These are phyloP conservation scores for Neofusicoccum parvum DNA, from an alignment of 2,329 filamentous ascomycete species.

Conservation along the genomic window DNA sequence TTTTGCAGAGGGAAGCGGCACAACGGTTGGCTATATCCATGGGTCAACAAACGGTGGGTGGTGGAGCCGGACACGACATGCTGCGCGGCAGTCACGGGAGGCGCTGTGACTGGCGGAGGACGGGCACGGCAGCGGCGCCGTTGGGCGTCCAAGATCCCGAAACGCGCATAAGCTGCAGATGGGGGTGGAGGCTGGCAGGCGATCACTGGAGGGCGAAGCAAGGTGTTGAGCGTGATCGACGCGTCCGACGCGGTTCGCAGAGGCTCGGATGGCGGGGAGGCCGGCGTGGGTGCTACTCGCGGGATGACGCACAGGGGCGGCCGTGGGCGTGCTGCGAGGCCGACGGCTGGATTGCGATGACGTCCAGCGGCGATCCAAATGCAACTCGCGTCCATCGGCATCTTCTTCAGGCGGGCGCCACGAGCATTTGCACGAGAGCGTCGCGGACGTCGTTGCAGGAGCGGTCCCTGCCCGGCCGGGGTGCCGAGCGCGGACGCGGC, in stretches of 20 bases:
- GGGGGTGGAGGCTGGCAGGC: not conserved
- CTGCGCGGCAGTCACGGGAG: not conserved
- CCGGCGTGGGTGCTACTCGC: not conserved
- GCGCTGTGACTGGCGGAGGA: not conserved
- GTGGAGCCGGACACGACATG: constrained; percentile 10
- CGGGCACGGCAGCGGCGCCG: not conserved
- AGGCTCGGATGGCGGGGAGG: constrained; percentile 14
- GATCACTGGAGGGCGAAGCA: not conserved
- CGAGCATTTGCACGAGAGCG: not conserved
- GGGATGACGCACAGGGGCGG: constrained; percentile 10
- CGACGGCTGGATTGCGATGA: not conserved
- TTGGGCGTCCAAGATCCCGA: not conserved
- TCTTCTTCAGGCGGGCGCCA: constrained; percentile 1
- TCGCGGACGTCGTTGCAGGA: not conserved
- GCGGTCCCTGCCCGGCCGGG: not conserved
- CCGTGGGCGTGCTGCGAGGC: not conserved
- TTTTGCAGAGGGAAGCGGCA: not conserved
- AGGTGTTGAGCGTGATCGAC: constrained; percentile 9
- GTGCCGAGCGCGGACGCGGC: no score
- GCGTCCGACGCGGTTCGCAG: not conserved
- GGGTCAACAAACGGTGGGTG: not conserved
- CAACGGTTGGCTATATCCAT: not conserved
- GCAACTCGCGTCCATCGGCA: not conserved
- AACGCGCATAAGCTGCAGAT: not conserved
- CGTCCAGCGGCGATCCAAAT: constrained; percentile 1